Percentiles rank a stretch among this genome's conserved stretches.
These are phyloP conservation scores for Acacia confusa DNA, from an alignment of 306 rosid genomes.

Conservation along the genomic window DNA sequence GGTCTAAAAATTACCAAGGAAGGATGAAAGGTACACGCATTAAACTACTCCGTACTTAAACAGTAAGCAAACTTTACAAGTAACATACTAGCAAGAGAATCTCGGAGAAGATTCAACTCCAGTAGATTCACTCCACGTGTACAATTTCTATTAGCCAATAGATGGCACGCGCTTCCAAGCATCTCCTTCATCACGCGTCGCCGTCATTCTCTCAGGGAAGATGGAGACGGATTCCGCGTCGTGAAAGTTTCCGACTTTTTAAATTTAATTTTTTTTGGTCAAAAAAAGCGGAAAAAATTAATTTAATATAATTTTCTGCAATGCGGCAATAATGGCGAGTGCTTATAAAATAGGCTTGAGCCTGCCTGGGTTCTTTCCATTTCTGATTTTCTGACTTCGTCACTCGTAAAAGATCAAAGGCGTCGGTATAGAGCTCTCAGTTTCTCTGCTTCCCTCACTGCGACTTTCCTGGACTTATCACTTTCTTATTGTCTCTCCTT, in stretches of 20 bases:
- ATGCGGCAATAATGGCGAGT: neutral
- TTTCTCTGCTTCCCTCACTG: neutral
- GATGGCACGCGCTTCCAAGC: neutral
- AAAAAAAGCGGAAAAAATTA: too few relatives aligned
- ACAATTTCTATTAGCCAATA: neutral
- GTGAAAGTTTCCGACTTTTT: neutral
- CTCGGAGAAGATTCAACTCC: constrained; percentile 25
- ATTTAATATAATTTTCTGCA: neutral
- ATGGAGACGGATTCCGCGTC: neutral
- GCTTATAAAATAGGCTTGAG: neutral
- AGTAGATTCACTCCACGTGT: constrained; percentile 1
- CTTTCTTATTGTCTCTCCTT: neutral
- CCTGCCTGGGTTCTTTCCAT: neutral
- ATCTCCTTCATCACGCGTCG: neutral
- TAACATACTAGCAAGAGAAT: neutral
- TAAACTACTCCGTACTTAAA: neutral
- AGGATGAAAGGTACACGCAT: neutral
- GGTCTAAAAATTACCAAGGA: too few relatives aligned
- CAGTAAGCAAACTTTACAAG: neutral
- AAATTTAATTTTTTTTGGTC: neutral
- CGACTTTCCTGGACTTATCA: neutral
- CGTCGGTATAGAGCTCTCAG: neutral
- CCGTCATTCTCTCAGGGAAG: neutral
- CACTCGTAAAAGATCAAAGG: constrained; percentile 11
- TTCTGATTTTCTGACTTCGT: constrained; percentile 26